Evolutionary conservation across 495 filamentous ascomycete species (phyloP), one percentile per base, ranked within the genome.

Genomic region (Aspergillus sclerotiicarbonarius): DNA sequence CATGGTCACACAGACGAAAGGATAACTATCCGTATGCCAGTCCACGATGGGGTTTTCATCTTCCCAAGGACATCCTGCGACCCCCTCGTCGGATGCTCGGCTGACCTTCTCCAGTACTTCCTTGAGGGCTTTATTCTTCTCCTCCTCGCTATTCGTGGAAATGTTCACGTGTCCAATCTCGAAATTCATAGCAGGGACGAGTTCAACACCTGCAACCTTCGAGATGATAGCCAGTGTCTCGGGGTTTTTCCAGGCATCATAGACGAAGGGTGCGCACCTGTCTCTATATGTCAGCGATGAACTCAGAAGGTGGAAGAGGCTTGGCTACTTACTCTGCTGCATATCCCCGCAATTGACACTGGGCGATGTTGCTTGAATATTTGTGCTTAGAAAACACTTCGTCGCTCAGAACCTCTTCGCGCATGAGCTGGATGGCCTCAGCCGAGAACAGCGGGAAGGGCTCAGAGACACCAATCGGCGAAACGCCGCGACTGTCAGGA

Each of bases 1-100:
- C 88, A 90, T 90, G 13, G 84, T 77, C 39, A 91, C 87, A 62
- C 88, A 90, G 19, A 91, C 88, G 59, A 90, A 90, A 0, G 87
- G 88, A 64, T 90, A 90, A 61, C 84, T 86, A 62, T 91, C 88
- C 31, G 73, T 84, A 68, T 91, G 87, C 88, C 87, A 90, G 54
- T 81, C 85, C 21, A 89, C 85, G 49, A 90, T 83, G 8, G 83
- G 82, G 66, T 84, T 79, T 51, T 87, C 81, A 54, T 87, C 81
- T 46, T 84, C 82, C 77, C 79, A 80, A 9, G 77, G 71, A 51
- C 76, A 81, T n/a, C 71, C 79, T 8, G 74, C 73, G 54, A 77
- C 77, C 29, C 76, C 76, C 61, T 80, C 76, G 59, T 81, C 77
- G 4, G 73, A 70, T 10, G 71, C 72, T 33, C 68, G 73, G 15